Evolutionary conservation across 305 asterid genomes (phyloP).

Genomic region (Solanum hybrid): DNA sequence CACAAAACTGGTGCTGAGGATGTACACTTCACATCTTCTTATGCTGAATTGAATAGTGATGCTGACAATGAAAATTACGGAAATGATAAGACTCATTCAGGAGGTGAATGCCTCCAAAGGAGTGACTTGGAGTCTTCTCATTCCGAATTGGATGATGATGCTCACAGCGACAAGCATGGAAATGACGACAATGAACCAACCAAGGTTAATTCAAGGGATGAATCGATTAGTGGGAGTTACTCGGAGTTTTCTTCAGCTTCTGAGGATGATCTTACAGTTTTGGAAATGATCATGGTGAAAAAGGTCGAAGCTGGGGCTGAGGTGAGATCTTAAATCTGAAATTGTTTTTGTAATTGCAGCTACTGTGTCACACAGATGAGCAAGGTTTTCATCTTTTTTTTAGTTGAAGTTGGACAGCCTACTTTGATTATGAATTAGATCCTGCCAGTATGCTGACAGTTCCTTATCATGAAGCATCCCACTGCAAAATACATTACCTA

Average conservation of each 20-base stretch:
- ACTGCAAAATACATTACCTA: background rate
- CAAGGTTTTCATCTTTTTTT: background rate
- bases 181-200: slow-evolving; percentile 19
- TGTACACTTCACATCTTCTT: slow-evolving; percentile 72
- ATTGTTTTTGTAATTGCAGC: background rate
- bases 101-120: background rate
- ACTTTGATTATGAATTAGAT: background rate
- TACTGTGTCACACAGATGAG: background rate
- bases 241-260: slow-evolving; percentile 39
- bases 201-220: slow-evolving; percentile 21
- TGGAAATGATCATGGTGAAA: slow-evolving; percentile 80
- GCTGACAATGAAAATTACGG: slow-evolving; percentile 20
- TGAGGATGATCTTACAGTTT: slow-evolving; percentile 31
- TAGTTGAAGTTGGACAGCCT: background rate
- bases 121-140: slow-evolving; percentile 30
- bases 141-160: slow-evolving; percentile 45
- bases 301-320: slow-evolving; percentile 67
- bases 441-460: background rate
- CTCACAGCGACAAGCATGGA: slow-evolving; percentile 22
- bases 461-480: background rate
- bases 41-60: slow-evolving; percentile 42
- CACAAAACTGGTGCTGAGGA: slow-evolving; percentile 92
- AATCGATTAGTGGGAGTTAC: slow-evolving; percentile 24
- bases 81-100: slow-evolving; percentile 18
- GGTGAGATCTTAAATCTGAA: slow-evolving; percentile 22